These are phyloP conservation scores for Candida montana DNA, from an alignment of 805 yeast species.

Conservation along the genomic window DNA sequence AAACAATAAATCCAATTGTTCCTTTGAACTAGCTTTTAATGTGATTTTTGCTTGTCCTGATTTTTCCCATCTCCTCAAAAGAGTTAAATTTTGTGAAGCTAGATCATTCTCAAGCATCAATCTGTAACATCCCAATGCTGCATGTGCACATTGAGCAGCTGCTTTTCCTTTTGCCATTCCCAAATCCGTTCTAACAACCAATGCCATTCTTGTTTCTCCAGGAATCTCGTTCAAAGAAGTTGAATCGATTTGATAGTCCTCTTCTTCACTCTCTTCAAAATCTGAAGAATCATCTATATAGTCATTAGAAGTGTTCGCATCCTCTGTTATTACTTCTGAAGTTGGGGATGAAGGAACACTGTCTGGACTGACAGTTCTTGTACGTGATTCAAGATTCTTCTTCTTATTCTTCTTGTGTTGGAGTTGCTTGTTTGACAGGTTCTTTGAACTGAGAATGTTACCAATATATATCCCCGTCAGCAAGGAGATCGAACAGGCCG, in stretches of 20 bases:
- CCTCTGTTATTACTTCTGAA: conserved; percentile 7
- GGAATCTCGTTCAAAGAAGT: conserved; percentile 56
- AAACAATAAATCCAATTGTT: conserved; percentile 66
- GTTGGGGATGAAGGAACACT: conserved; percentile 11
- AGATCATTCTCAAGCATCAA: conserved; percentile 49
- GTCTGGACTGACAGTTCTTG: conserved; percentile 1
- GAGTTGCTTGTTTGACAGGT: background rate
- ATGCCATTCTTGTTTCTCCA: conserved; percentile 82
- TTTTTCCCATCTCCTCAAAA: conserved; percentile 71
- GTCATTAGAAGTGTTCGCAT: conserved; percentile 16
- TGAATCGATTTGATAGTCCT: conserved; percentile 56
- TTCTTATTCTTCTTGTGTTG: background rate
- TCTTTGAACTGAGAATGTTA: conserved; percentile 14
- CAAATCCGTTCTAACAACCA: conserved; percentile 82
- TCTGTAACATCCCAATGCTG: conserved; percentile 87
- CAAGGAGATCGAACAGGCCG: conserved; percentile 34
- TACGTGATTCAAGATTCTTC: background rate
- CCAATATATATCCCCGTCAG: conserved; percentile 32
- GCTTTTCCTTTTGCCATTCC: conserved; percentile 93
- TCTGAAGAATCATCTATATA: conserved; percentile 31
- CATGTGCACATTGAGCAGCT: conserved; percentile 98
- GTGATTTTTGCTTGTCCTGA: conserved; percentile 94
- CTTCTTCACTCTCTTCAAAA: conserved; percentile 43
- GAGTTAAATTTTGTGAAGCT: conserved; percentile 50
- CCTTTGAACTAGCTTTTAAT: conserved; percentile 62